Base-by-base conservation (phyloP, 179 eudicot species). In the Silene noctiflora region DNA sequence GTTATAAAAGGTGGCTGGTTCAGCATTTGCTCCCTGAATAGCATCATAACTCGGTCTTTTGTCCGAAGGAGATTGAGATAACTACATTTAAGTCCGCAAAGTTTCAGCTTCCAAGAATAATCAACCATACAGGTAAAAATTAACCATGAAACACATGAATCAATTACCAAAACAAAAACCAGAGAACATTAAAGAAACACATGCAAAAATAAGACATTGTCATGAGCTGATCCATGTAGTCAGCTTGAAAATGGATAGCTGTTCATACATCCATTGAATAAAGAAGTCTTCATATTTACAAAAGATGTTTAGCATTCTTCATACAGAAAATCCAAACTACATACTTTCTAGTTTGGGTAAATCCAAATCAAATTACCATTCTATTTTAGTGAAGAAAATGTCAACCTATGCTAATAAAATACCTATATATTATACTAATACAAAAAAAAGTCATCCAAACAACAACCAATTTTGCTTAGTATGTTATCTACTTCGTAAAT, bases 1-100 rank as follows among this genome's bases (percentile, higher is more conserved):
- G 87, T 94, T 94, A 78, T 89, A 92, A 81, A 94, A 94, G 69
- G 98, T 90, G n/a, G 98, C 82, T 69, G 98, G 97, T 8, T 83
- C 88, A 67, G 88, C 89, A 85, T 92, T 94, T 75, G 96, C 97
- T 82, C 98, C 98, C 65, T 83, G 89, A 75, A 87, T 80, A 74
- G 90, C 90, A 86, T 94, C 97, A 81, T 94, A 94, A 80, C 75
- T 90, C 51, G 91, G 97, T 77, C 92, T 83, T 85, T 89, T 86
- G 51, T 90, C 96, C 60, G 82, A 53, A 74, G 94, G 84, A 77
- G 96, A 84, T 84, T 92, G 94, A 27, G 97, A 92, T 78, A 94
- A 77, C 97, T 94, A 81, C 81, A 75, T 66, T 61, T 62, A 77
- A 44, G 6, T 67, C 21, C 51, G 78, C 61, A 72, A 78, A 53